Conservation (phyloP, 306 rosid genomes). For the Argentina anserina region DNA sequence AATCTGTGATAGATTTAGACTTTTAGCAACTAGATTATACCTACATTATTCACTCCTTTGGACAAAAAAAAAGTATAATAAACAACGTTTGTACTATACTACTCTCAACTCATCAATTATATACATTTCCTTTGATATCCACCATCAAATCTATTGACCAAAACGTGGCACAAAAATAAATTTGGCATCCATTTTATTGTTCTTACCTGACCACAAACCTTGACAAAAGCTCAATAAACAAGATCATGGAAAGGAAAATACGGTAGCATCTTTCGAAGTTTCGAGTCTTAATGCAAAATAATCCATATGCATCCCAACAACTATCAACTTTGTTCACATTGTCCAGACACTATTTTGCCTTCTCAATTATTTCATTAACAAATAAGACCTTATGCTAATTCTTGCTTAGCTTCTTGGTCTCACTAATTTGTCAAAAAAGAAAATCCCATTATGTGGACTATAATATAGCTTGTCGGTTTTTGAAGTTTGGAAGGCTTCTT, state of each 20-base stretch:
- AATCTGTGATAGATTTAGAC: neutral
- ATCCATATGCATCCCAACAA: slow-evolving; percentile 12
- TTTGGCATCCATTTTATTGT: neutral
- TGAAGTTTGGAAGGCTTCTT: neutral
- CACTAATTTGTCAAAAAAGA: neutral
- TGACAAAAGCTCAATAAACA: neutral
- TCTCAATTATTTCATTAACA: neutral
- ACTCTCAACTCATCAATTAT: neutral
- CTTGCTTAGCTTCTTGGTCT: neutral
- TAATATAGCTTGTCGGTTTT: neutral
- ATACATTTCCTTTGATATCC: neutral
- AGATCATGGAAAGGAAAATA: neutral
- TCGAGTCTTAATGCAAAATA: neutral
- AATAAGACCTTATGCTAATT: neutral
- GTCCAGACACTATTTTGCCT: neutral
- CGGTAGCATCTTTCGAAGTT: neutral
- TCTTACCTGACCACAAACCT: neutral
- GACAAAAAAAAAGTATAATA: neutral
- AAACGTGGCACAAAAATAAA: neutral
- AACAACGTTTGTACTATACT: neutral
- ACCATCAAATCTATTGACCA: neutral
- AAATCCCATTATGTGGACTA: neutral
- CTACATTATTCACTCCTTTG: neutral
- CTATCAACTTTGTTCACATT: neutral
- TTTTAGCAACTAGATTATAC: neutral